phyloP scores from a whole-genome alignment of 192 early-diverging fungal genomes.

The Funneliformis geosporum region DNA sequence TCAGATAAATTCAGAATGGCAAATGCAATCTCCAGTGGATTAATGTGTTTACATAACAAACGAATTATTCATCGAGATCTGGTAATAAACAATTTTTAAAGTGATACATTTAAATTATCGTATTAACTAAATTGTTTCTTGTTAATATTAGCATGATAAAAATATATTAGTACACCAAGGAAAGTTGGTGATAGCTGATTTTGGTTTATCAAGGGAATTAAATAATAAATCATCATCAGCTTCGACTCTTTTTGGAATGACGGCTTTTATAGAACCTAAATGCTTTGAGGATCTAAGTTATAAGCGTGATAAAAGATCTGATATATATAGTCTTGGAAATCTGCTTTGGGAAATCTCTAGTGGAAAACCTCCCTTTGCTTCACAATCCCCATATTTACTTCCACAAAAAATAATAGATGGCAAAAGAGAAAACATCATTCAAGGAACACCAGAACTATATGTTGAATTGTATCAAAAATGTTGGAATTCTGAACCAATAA shows the following conservation, averaged over 20 bases:
- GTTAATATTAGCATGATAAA: not conserved
- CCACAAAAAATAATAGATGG: slow-evolving; percentile 36
- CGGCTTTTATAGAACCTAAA: not conserved
- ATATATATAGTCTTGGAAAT: slow-evolving; percentile 45
- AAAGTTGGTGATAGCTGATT: slow-evolving; percentile 4
- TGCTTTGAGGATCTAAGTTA: not conserved
- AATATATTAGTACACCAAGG: slow-evolving; percentile 9
- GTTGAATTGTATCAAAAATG: slow-evolving; percentile 42
- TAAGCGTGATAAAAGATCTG: slow-evolving; percentile 38
- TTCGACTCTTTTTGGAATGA: not conserved
- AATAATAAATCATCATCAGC: not conserved
- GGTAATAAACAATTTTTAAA: not conserved
- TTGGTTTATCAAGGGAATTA: slow-evolving; percentile 9
- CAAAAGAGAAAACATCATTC: slow-evolving; percentile 32
- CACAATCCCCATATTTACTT: too few relatives aligned
- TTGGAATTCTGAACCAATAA: slow-evolving; percentile 35
- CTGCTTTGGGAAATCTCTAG: slow-evolving; percentile 46
- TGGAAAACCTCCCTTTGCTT: slow-evolving; percentile 37
- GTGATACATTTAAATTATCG: not conserved
- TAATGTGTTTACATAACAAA: not conserved
- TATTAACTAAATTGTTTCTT: not conserved
- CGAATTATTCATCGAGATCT: slow-evolving; percentile 16
- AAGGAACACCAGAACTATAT: slow-evolving; percentile 42
- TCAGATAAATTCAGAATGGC: not conserved
- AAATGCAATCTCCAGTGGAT: not conserved